Evolutionary conservation across 2,329 filamentous ascomycete genomes (phyloP).

Genomic region (Hypomyces perniciosus): DNA sequence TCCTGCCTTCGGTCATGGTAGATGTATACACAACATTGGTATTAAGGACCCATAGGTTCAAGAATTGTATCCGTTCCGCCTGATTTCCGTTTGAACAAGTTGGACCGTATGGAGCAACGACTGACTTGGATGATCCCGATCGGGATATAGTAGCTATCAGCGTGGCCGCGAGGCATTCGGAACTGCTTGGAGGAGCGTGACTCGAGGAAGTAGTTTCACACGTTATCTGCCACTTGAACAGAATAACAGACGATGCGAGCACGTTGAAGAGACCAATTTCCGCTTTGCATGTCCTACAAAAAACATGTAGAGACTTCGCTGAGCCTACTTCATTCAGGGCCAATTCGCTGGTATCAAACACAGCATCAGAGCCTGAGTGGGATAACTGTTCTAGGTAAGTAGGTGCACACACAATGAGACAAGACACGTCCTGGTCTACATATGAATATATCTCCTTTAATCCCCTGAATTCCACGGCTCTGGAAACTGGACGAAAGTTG

Average conservation of each 20-base stretch:
- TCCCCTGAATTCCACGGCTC: constrained; percentile 44
- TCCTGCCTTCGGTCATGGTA: constrained; percentile 25
- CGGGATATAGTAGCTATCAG: constrained; percentile 48
- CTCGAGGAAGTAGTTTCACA: constrained; percentile 27
- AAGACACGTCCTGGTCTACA: too few species aligned
- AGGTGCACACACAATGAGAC: background rate
- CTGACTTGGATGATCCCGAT: constrained; percentile 52
- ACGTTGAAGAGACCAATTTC: constrained; percentile 44
- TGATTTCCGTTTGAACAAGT: constrained; percentile 10
- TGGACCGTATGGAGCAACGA: constrained; percentile 36
- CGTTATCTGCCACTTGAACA: constrained; percentile 55
- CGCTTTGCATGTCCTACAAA: constrained; percentile 39
- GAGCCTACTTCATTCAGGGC: constrained; percentile 20
- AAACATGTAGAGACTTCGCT: constrained; percentile 33
- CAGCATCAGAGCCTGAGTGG: constrained; percentile 19
- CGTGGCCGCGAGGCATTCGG: constrained; percentile 48
- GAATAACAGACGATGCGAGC: constrained; percentile 38
- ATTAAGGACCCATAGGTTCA: constrained; percentile 53
- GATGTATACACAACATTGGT: constrained; percentile 48
- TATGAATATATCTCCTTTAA: constrained; percentile 44
- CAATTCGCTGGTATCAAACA: constrained; percentile 24
- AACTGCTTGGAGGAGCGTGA: constrained; percentile 30
- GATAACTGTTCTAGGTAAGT: constrained; percentile 34
- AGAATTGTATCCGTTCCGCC: constrained; percentile 18
- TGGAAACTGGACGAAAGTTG: constrained; percentile 42